These are phyloP conservation scores for Naganishia friedmannii DNA, from an alignment of 768 basidiomycete genomes.

Conservation along the genomic window DNA sequence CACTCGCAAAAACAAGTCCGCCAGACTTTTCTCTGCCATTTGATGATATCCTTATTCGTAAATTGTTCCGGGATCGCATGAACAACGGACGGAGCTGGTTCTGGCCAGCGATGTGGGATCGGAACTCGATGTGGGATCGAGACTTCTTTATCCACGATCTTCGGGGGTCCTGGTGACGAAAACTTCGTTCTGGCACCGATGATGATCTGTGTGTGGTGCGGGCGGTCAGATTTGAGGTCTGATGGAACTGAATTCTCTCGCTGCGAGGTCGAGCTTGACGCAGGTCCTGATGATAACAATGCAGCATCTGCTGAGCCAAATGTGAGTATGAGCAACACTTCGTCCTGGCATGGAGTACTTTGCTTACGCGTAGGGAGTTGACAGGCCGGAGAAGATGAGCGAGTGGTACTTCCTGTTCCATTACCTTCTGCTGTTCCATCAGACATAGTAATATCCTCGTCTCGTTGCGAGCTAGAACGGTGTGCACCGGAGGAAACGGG, in stretches of 20 bases:
- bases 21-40: constrained; percentile 18
- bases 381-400: neutral
- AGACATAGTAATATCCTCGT: neutral
- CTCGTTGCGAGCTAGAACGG: neutral
- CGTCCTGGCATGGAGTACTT: no score
- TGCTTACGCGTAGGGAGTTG: neutral
- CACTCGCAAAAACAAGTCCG: constrained; percentile 16
- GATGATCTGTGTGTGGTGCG: neutral
- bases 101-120: no score
- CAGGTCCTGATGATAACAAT: neutral
- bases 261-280: neutral
- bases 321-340: no score
- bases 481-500: neutral
- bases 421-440: neutral
- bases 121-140: no score
- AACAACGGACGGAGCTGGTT: no score
- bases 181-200: neutral
- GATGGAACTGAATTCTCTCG: neutral
- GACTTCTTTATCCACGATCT: neutral
- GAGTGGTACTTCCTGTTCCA: neutral
- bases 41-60: neutral
- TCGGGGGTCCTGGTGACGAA: neutral
- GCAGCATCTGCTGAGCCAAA: no score
- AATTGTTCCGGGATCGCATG: neutral
- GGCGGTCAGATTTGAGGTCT: neutral